Percentiles rank a stretch among this genome's conserved stretches.
Conservation (phyloP, 139 green algal genomes). For the Chlorokybus atmophyticus region DNA sequence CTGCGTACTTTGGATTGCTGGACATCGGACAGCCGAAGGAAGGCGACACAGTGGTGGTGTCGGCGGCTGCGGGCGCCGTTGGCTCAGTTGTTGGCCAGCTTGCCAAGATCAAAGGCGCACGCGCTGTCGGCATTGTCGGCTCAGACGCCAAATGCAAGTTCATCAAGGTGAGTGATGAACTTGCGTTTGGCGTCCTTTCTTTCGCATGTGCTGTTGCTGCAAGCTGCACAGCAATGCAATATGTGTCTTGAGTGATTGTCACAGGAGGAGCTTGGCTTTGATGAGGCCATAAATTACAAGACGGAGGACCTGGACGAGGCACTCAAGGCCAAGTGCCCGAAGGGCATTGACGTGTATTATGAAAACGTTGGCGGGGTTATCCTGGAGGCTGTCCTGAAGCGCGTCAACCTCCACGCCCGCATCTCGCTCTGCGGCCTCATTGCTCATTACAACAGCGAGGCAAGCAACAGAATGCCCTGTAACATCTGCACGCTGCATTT, state of each 20-base stretch:
- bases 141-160: constrained; percentile 21
- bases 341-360: constrained; percentile 39
- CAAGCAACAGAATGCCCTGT: too few relatives aligned
- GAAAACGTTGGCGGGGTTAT: constrained; percentile 41
- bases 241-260: too few relatives aligned
- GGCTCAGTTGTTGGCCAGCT: constrained; percentile 36
- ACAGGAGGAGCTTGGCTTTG: not conserved
- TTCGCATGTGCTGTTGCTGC: too few relatives aligned
- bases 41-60: constrained; percentile 24
- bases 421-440: constrained; percentile 34
- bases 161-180: too few relatives aligned
- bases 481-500: too few relatives aligned
- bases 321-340: constrained; percentile 12
- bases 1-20: constrained; percentile 26
- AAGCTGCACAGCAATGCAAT: too few relatives aligned
- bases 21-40: constrained; percentile 26
- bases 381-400: constrained; percentile 23
- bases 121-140: constrained; percentile 34
- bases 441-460: constrained; percentile 29
- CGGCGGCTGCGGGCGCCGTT: constrained; percentile 23
- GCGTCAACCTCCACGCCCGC: constrained; percentile 13
- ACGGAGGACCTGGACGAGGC: constrained; percentile 3
- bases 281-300: constrained; percentile 22
- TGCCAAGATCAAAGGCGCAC: constrained; percentile 33
- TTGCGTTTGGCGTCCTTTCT: too few relatives aligned